Percentiles rank a stretch among this genome's conserved stretches.
Evolutionary conservation across 1,284 basidiomycete genomes (phyloP).

Genomic region (Anthracocystis panici-leucophaei): DNA sequence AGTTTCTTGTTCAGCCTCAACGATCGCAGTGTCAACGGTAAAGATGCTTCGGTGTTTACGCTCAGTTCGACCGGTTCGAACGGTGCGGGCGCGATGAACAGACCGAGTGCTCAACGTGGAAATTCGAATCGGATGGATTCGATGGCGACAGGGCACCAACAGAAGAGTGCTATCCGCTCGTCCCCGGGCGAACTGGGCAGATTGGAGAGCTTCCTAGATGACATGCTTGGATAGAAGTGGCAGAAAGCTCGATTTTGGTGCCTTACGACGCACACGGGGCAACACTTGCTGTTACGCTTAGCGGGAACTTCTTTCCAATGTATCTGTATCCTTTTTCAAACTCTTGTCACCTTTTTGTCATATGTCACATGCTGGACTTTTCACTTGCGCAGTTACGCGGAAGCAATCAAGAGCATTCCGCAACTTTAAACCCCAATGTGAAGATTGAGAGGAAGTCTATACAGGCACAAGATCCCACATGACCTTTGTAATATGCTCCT

Average conservation of each 20-base stretch:
- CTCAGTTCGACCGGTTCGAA: conserved; percentile 10
- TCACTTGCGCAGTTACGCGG: background rate
- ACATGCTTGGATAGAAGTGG: conserved; percentile 50
- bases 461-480: conserved; percentile 60
- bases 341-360: background rate
- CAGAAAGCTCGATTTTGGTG: no score
- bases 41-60: conserved; percentile 31
- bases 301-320: background rate
- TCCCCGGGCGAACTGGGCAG: conserved; percentile 33
- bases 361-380: background rate
- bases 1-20: conserved; percentile 50
- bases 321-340: conserved; percentile 11
- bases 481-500: conserved; percentile 63
- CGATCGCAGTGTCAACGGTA: conserved; percentile 23
- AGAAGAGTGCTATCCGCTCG: conserved; percentile 14
- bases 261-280: background rate
- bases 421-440: no score
- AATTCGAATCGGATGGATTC: background rate
- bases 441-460: conserved; percentile 30
- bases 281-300: no score
- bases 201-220: conserved; percentile 49
- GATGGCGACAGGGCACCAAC: background rate
- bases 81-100: background rate
- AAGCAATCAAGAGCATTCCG: no score
- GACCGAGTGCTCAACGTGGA: background rate